Evolutionary conservation across 495 filamentous ascomycete species (phyloP), one percentile per base, ranked within the genome.

Genomic region (Penicillium soppii): DNA sequence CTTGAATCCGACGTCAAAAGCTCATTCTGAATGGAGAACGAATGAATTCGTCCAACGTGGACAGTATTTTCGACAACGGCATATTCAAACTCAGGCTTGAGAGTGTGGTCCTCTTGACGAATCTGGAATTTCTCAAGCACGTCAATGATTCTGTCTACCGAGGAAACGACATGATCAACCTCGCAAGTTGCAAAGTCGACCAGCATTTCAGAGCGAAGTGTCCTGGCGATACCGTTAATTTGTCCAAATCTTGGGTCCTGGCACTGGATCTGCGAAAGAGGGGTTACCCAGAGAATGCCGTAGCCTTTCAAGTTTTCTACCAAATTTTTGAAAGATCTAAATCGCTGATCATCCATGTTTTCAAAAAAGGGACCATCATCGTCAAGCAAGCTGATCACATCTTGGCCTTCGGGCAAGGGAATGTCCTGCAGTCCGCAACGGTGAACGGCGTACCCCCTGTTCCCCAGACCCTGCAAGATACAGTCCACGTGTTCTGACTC

Each of bases 151-250:
- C 51, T 45, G 0, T 61, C 41, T 0, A 54, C 21, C 1, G 61
- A 42, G 0, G 21, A 23, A 12, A 47, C 39, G 10, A 69, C 19
- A 13, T 46, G 12, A 5, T 76, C 70, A 5, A 76, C 42, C 52
- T 81, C 76, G 3, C 69, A 59, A 0, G 73, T 78, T 12, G 69
- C 65, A 43, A 80, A 69, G 13, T 72, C 58, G 0, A 76, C 39
- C 1, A 56, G 19, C 26, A 71, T 44, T 56, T 80, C 77, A 1
- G 59, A 56, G 7, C 78, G 67, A 2, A 78, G 52, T 0, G 71
- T 67, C 16, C 78, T 54, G 4, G 76, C 73, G 0, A 71, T 16
- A 1, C 76, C 76, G 2, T 74, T 39, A 3, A 71, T 59, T 17
- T 63, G 63, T 0, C 42, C 58, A 47, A 61, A 74, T 7, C 62